Evolutionary conservation across 306 rosid genomes (phyloP), one percentile per base, ranked within the genome.

Genomic region (Dalbergia cultrata): DNA sequence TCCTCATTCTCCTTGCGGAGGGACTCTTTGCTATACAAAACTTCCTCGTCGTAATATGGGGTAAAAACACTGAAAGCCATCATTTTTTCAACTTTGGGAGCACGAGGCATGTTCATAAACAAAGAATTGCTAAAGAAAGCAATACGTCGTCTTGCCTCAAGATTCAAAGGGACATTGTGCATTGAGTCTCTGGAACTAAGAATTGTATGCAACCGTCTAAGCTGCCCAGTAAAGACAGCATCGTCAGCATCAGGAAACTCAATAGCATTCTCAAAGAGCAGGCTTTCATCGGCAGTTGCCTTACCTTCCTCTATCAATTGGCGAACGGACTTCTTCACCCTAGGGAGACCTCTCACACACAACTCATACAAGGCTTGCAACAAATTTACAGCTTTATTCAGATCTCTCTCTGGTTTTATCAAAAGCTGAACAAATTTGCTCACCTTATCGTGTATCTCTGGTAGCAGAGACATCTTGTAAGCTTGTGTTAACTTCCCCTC

Each of bases 61-160:
- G 98, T 94, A 81, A 94, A 76, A 84, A 94, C 81, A 52, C 95
- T 94, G 87, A 94, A 94, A 80, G 98, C 89, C 95, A 86, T 81
- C 97, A 94, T 94, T 80, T 91, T 92, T 78, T 91, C 98, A 72
- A 94, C 94, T 19, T 68, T 13, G 14, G 97, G 98, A 79, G 97
- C 97, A 61, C 97, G 98, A 3, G 98, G 98, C 75, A 94, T 92
- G 88, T 94, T 94, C 98, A 94, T 94, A 81, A 94, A 94, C 76
- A 94, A 89, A 13, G 98, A 94, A 85, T 94, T 94, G 89, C 90
- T 87, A 81, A 92, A 94, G 90, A 94, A 94, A 77, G 98, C 95
- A 72, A 94, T 83, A 45, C 98, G 91, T 52, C 91, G 80, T 16
- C 97, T 90, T 10, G 98, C 97, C 85, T 94, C 98, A 17, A 84